Conservation (phyloP, 2,329 filamentous ascomycete genomes). For the Aspergillus transmontanensis region DNA sequence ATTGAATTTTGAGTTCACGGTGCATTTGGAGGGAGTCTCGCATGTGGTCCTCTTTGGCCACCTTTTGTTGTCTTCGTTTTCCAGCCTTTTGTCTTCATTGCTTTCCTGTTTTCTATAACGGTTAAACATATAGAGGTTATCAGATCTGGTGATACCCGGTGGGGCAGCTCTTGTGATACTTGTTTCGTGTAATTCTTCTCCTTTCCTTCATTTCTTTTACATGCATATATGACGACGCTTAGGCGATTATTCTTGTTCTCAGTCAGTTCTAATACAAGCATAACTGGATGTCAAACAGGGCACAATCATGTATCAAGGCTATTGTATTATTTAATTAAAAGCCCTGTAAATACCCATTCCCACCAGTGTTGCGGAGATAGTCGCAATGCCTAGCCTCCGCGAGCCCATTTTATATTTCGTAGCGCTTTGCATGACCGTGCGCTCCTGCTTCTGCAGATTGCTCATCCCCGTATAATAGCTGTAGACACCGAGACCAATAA, state of each 20-base stretch:
- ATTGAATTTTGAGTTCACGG: conserved; percentile 28
- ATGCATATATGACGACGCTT: neutral
- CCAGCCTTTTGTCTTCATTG: conserved; percentile 9
- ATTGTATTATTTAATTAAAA: conserved; percentile 52
- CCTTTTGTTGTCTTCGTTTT: conserved; percentile 15
- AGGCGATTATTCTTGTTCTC: neutral
- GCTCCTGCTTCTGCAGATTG: conserved; percentile 68
- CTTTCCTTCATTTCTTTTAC: conserved; percentile 2
- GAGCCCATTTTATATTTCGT: conserved; percentile 74
- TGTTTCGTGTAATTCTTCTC: conserved; percentile 14
- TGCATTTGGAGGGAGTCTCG: conserved; percentile 38
- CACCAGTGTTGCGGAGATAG: conserved; percentile 67
- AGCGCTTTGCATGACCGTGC: conserved; percentile 65
- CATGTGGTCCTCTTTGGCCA: conserved; percentile 25
- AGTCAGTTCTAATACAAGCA: neutral
- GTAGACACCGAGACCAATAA: conserved; percentile 74
- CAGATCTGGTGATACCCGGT: conserved; percentile 39
- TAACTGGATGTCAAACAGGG: neutral
- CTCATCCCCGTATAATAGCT: conserved; percentile 74
- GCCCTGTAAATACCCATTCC: conserved; percentile 72
- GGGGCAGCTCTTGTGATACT: conserved; percentile 31
- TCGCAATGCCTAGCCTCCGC: conserved; percentile 66
- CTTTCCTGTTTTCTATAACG: conserved; percentile 21
- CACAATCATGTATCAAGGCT: neutral
- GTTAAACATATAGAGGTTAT: conserved; percentile 38